Base-by-base conservation (phyloP, 2,329 filamentous ascomycete species). In the Fusarium brevicatenulatum region DNA sequence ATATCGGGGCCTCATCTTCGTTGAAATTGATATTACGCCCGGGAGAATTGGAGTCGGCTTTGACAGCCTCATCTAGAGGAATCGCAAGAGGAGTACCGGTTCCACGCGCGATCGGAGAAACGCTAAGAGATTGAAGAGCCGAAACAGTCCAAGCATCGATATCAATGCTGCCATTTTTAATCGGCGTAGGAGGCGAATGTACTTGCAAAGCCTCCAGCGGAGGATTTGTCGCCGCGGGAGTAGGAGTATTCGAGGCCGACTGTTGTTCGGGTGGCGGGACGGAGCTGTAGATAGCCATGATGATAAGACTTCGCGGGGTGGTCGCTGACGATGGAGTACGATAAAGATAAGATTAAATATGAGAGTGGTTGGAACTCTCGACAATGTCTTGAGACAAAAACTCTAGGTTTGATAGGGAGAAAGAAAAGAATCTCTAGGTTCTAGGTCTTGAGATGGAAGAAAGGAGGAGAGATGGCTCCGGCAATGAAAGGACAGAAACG, bases 61-160 rank as follows among this genome's bases (percentile, higher is more conserved):
- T 76, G 32, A 68, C 49, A 16, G 74, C 73, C 40, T 90, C 89
- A 80, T 97, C 93, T 59, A 97, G 89, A 4, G 93, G 91, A 73
- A 97, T 96, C 54, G 91, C 86, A 59, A 97, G 86, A 9, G 91
- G 86, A 34, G 88, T 86, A 50, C 90, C 88, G 6, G 89, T 89
- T 60, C 90, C 91, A 54, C 86, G 86, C n/a, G 87, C 86, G 32
- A 85, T 78, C 15, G 89, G 85, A 2, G 89, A 87, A 46, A 91
- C 82, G 77, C 83, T 87, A 49, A 88, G 86, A 49, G 85, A 87
- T 76, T 87, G 83, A 50, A 90, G 85, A 10, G 89, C 87, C 23
- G 85, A 86, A 59, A 88, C 83, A 19, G 91, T 91, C 92, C 92
- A 93, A 39, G 90, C 86, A 70, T 91, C 91, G 66, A 93, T 90